Evolutionary conservation across 768 basidiomycete species (phyloP).

Genomic region (Terana coerulea): DNA sequence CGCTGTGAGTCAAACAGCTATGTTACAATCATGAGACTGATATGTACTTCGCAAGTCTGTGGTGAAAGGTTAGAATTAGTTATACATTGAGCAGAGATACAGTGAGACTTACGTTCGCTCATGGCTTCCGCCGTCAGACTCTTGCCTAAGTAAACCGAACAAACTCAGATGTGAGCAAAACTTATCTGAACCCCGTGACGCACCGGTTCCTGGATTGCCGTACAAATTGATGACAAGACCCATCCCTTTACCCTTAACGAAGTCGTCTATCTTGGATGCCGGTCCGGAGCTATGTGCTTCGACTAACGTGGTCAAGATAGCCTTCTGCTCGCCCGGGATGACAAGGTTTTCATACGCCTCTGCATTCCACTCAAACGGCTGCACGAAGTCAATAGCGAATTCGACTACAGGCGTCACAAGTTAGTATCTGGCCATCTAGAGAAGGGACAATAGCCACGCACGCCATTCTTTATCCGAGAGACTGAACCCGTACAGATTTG

Average conservation of each 20-base stretch:
- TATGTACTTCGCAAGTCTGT: conserved; percentile 22
- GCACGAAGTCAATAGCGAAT: conserved; percentile 53
- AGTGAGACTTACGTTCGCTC: conserved; percentile 28
- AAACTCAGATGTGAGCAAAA: not conserved
- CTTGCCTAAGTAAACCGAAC: conserved; percentile 19
- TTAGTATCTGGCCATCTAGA: not conserved
- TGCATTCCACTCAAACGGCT: conserved; percentile 38
- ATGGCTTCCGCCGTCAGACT: conserved; percentile 33
- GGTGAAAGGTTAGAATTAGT: not conserved
- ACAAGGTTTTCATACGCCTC: conserved; percentile 31
- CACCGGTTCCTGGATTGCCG: conserved; percentile 30
- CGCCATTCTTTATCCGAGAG: conserved; percentile 56
- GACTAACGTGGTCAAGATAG: conserved; percentile 26
- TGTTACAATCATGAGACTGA: too few species aligned
- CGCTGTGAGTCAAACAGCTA: too few species aligned
- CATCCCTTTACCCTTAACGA: conserved; percentile 33
- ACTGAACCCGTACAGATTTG: conserved; percentile 61
- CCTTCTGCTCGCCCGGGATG: conserved; percentile 27
- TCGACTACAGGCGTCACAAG: conserved; percentile 42
- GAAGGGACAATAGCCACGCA: conserved; percentile 28
- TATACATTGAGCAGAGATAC: not conserved
- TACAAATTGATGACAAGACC: conserved; percentile 32
- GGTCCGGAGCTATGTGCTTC: conserved; percentile 23
- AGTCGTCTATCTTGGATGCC: conserved; percentile 28
- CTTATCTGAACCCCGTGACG: not conserved